A percentile compares a stretch with the other conserved stretches of the same genome.
Conservation (phyloP, 768 basidiomycete genomes). For the Panaeolus papilionaceus region DNA sequence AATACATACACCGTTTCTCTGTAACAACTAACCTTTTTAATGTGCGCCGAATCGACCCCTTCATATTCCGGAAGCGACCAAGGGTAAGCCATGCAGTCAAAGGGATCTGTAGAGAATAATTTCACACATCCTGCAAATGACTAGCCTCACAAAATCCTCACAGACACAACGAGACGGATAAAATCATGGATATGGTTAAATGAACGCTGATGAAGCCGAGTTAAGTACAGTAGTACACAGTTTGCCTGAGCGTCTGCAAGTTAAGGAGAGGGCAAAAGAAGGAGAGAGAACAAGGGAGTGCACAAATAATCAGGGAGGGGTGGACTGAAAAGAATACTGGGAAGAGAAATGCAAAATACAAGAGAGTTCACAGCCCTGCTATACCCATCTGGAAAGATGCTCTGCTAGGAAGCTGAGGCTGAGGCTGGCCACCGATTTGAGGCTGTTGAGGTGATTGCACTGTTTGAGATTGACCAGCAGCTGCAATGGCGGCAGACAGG, state of each 20-base stretch:
- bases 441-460: constrained; percentile 18
- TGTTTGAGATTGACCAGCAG: constrained; percentile 31
- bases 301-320: constrained; percentile 19
- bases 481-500: constrained; percentile 28
- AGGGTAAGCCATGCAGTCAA: not conserved
- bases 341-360: constrained; percentile 25
- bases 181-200: constrained; percentile 12
- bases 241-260: constrained; percentile 24
- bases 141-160: constrained; percentile 1
- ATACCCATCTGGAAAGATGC: constrained; percentile 59
- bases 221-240: constrained; percentile 37
- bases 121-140: not conserved
- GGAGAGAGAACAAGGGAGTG: constrained; percentile 20
- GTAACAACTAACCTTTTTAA: constrained; percentile 24
- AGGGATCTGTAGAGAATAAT: not conserved
- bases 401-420: constrained; percentile 45
- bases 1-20: constrained; percentile 20
- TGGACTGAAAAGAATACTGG: constrained; percentile 17
- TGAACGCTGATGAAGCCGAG: constrained; percentile 19
- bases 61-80: constrained; percentile 13
- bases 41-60: constrained; percentile 26
- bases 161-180: not conserved
- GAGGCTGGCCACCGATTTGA: constrained; percentile 45
- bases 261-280: constrained; percentile 18
- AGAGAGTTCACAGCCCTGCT: constrained; percentile 48